These are phyloP conservation scores for Pseudoneurospora amorphoporcata DNA, from an alignment of 495 filamentous ascomycete genomes.

Conservation along the genomic window DNA sequence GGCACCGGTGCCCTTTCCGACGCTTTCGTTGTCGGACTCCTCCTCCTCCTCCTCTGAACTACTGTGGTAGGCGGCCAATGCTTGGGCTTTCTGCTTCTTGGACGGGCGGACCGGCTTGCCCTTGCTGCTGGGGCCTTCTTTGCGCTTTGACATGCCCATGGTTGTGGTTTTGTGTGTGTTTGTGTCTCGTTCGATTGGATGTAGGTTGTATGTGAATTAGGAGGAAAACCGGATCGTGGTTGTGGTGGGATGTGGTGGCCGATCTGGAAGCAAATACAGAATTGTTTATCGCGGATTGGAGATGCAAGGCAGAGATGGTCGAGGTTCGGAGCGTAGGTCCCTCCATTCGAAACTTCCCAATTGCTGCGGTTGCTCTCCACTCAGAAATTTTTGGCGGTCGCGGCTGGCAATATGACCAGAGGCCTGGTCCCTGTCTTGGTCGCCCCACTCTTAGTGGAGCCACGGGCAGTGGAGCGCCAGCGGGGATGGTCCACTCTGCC, in stretches of 20 bases:
- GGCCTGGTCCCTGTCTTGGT: background rate
- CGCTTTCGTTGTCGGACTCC: background rate
- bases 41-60: slow-evolving; percentile 44
- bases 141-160: slow-evolving; percentile 23
- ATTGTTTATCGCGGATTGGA: background rate
- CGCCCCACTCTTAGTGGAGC: background rate
- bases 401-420: slow-evolving; percentile 7
- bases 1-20: slow-evolving; percentile 40
- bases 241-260: slow-evolving; percentile 1
- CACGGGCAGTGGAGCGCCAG: background rate
- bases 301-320: background rate
- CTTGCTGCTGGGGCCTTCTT: slow-evolving; percentile 46
- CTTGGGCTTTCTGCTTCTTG: slow-evolving; percentile 57
- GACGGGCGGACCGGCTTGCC: slow-evolving; percentile 34
- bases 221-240: background rate
- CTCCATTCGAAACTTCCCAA: slow-evolving; percentile 1
- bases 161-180: slow-evolving; percentile 19
- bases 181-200: background rate
- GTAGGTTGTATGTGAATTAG: background rate
- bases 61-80: slow-evolving; percentile 60
- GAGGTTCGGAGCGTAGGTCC: background rate
- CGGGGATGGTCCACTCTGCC: background rate
- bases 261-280: background rate
- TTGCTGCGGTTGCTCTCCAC: background rate
- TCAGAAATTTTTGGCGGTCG: slow-evolving; percentile 30